phyloP scores from a whole-genome alignment of 2,329 filamentous ascomycete genomes.

The Phyllachora maydis region DNA sequence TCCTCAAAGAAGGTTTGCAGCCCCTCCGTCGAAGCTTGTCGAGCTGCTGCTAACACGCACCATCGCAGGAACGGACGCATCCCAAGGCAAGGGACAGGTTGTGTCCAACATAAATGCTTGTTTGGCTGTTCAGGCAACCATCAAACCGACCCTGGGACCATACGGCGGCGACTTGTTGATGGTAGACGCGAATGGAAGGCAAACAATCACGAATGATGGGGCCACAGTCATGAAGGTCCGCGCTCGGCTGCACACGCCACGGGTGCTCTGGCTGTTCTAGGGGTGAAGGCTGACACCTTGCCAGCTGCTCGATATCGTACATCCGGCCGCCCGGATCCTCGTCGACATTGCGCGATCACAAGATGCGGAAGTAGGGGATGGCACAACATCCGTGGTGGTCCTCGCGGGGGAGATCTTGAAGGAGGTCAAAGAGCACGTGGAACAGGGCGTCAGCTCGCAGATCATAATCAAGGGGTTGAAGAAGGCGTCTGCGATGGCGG shows the following conservation, averaged over 20 bases:
- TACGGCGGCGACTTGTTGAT: slow-evolving; percentile 94
- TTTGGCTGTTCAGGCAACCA: slow-evolving; percentile 82
- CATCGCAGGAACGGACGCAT: slow-evolving; percentile 71
- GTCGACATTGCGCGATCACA: slow-evolving; percentile 97
- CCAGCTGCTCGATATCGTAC: slow-evolving; percentile 94
- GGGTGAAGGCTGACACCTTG: slow-evolving; percentile 2
- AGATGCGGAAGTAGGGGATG: slow-evolving; percentile 96
- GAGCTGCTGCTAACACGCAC: slow-evolving; percentile 3
- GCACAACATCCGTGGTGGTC: slow-evolving; percentile 93
- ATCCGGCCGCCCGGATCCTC: slow-evolving; percentile 90
- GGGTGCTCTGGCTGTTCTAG: no score
- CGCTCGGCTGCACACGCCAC: no score
- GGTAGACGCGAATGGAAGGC: slow-evolving; percentile 84
- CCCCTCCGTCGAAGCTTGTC: slow-evolving; percentile 6
- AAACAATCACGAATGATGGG: slow-evolving; percentile 98
- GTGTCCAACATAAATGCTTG: slow-evolving; percentile 98
- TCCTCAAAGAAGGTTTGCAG: slow-evolving; percentile 10
- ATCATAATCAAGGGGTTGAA: slow-evolving; percentile 92
- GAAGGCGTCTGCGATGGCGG: slow-evolving; percentile 71
- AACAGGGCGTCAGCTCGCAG: slow-evolving; percentile 92
- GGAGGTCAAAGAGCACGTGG: slow-evolving; percentile 88
- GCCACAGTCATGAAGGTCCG: slow-evolving; percentile 95
- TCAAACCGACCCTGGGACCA: slow-evolving; percentile 87
- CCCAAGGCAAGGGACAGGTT: slow-evolving; percentile 91
- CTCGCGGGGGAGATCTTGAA: slow-evolving; percentile 95